Base-by-base conservation (phyloP, 148 eudicot genomes). In the Persicaria tinctoria region DNA sequence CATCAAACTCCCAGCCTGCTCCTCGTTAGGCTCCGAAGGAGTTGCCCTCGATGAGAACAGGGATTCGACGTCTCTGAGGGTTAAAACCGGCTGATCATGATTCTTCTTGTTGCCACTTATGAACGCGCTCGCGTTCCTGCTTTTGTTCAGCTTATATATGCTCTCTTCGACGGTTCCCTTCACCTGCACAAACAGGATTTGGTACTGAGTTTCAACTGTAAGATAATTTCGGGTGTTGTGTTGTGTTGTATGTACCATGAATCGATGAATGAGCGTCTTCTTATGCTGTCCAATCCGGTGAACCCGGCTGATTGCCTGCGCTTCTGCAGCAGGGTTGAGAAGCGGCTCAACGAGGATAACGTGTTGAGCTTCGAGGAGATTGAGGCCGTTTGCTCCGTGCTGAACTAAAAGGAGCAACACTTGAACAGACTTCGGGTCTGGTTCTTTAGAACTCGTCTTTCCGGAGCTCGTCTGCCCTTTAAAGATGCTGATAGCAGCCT, bases 351-450 rank as follows among this genome's bases (percentile, higher is more conserved):
- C 97, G 48, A 94, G 96, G 76, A 94, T 88, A 48, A 94, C 97
- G 82, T 94, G 98, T 78, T 94, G 88, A 41, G 98, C 98, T 89
- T 94, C 98, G 60, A 94, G 89, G 50, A 94, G 96, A 80, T 94
- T 94, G 38, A 94, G 93, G 69, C 98, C 98, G 78, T 94, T 94
- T 32, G 98, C 97, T 60, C 98, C 98, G 73, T 92, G 92, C 72
- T 94, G 96, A 68, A 92, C 76, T 77, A 94, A 81, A 49, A 94
- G 83, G 70, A 94, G 88, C 51, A 92, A 74, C 74, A 94, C 98
- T 80, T 90, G 93, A 76, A 87, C 77, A 68, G 79, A 83, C 62
- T 82, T 77, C 12, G 76, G 45, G 73, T 83, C 87, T 48, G 76
- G 59, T 46, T 60, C 76, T 51, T 60, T 66, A 20, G 64, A 76